Evolutionary conservation across 2,329 filamentous ascomycete genomes (phyloP), one percentile per base, ranked within the genome.

Genomic region (Colletotrichum musae): DNA sequence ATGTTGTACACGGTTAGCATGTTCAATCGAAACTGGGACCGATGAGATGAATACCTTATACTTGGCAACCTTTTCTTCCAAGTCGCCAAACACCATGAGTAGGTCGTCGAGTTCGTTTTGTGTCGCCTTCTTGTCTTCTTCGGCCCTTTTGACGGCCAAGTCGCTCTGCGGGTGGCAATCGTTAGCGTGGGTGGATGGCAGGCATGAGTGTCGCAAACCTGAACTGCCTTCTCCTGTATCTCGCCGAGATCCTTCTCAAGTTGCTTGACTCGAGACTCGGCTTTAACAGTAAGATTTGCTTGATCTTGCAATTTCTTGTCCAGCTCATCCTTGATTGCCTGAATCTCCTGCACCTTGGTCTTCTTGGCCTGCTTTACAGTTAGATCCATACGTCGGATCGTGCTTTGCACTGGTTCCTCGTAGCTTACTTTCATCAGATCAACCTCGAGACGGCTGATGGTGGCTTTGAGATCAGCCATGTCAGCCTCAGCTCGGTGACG

Each of bases 41-140:
- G 15, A 47, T n/a, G 53, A 24, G 26, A 68, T 7, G 77, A 86
- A 73, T 80, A 92, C 92, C 86, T 93, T 95, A 77, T 95, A 94
- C 74, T 88, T 89, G 50, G 87, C 86, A 57, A 90, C 85, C 81
- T 95, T 95, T 62, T 94, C 92, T 79, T 96, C 93, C 18, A 94
- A 77, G 76, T 96, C 93, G 15, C 89, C 90, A 79, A 95, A 94
- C 5, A 96, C 91, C 82, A 95, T 92, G 43, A 96, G 82, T 62
- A 95, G 84, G 78, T 96, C 93, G 73, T 96, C 93, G 53, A 95
- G 84, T 78, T 96, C 93, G 3, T 88, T 86, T 77, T 95, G 93
- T 5, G 87, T 86, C 1, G 87, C 81, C 70, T 89, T 85, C 64
- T 88, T 89, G 67, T 92, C 89, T 69, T 89, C 86, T 73, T 91